Evolutionary conservation across 176 grass and related monocot species (phyloP).

Genomic region (Oryza longistaminata): DNA sequence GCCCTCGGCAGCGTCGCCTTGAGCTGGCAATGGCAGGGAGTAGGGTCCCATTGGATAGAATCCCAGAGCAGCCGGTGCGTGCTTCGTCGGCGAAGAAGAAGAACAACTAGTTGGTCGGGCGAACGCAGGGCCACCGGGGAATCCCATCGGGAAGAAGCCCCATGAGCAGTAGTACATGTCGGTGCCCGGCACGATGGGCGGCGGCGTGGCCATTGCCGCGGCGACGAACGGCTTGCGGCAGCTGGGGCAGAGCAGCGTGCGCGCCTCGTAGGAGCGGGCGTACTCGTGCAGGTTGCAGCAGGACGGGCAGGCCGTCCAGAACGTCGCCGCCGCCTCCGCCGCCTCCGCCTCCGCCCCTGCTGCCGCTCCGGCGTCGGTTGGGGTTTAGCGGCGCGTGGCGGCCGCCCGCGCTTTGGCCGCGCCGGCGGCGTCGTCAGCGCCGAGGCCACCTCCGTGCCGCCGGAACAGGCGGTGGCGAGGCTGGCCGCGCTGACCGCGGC

Average conservation of each 20-base stretch:
- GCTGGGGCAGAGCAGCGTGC: constrained; percentile 53
- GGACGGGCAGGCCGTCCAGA: constrained; percentile 61
- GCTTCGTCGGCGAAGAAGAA: constrained; percentile 2
- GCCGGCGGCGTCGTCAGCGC: background rate
- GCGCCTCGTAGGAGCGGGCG: constrained; percentile 45
- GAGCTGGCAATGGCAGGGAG: constrained; percentile 2
- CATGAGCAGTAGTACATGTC: constrained; percentile 74
- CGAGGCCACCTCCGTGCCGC: background rate
- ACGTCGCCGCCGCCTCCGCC: constrained; percentile 11
- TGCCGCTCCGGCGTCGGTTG: background rate
- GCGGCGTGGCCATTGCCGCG: constrained; percentile 37
- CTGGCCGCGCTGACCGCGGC: background rate
- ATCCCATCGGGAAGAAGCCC: constrained; percentile 73
- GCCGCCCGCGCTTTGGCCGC: too few species aligned
- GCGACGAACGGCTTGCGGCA: constrained; percentile 52
- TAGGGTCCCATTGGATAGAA: constrained; percentile 28
- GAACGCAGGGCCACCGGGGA: constrained; percentile 50
- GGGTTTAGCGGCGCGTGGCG: too few species aligned
- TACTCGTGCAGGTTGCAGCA: constrained; percentile 65
- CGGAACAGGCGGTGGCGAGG: background rate
- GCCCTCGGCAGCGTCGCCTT: background rate
- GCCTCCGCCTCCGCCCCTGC: background rate
- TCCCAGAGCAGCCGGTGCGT: background rate
- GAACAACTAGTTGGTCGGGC: constrained; percentile 8
- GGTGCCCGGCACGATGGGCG: constrained; percentile 57